Evolutionary conservation across 2,329 filamentous ascomycete genomes (phyloP), one percentile per base, ranked within the genome.

Genomic region (Alternaria sp.): DNA sequence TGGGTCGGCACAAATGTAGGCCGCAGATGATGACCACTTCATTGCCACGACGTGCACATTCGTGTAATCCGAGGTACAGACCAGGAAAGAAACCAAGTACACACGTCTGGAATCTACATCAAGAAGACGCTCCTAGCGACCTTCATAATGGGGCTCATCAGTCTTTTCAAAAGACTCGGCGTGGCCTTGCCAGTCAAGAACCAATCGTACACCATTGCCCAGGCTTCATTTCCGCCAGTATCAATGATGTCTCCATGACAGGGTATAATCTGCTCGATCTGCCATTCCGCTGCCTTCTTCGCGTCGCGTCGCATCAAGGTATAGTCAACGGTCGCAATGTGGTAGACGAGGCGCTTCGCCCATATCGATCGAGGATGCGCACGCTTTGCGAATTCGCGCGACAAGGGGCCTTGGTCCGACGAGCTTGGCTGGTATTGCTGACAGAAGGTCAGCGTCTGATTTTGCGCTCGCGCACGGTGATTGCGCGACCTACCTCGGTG

Each of bases 361-460:
- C 66, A 71, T 8, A 67, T 53, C 10, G 66, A 69, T 18, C 46
- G 46, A 12, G 66, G 68, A 18, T 67, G 56, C 20, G 68, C 68
- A 5, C 60, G 37, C 23, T 66, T 69, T 3, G 66, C 64, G 1
- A 71, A 69, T 12, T 63, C 64, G 15, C 57, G 43, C 2, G 68
- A 71, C 0, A 62, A 21, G 1, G 56, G 21, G 3, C 61, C 68
- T 14, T 64, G 60, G 0, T 49, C 54, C 4, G 61, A 53, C 8
- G 68, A 70, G 11, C 66, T 67, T 2, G 60, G 59, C 11, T 41
- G 8, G 10, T 71, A 71, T 69, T 69, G 68, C 64, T 71, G 46
- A 1, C 11, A 5, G 9, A 3, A 6, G 2, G 6, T 58, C 37
- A 64, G 53, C 47, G 9, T 5, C 8, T 1, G 7, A 20, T 14